These are phyloP conservation scores for Diospyros kaki DNA, from an alignment of 148 eudicot genomes.

Conservation along the genomic window DNA sequence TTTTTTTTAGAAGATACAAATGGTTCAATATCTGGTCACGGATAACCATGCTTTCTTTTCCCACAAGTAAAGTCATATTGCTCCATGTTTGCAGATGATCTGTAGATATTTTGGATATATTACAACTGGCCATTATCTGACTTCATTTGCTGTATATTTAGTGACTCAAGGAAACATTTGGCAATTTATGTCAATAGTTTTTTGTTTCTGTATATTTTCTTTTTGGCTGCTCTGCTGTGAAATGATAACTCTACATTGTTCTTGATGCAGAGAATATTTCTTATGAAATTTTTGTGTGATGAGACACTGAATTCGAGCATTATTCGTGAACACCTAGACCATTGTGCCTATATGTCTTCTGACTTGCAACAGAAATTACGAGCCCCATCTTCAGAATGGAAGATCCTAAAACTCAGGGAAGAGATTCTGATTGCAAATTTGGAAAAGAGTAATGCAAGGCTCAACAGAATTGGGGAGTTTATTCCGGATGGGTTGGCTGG, in stretches of 20 bases:
- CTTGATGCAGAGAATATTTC: conserved; percentile 45
- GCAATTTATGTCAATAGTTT: background rate
- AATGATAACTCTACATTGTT: background rate
- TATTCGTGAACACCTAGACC: conserved; percentile 45
- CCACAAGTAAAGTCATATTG: background rate
- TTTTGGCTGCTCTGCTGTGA: background rate
- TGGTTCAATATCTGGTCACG: background rate
- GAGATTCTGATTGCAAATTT: conserved; percentile 29
- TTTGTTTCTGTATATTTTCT: background rate
- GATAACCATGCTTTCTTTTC: background rate
- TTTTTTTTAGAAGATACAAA: background rate
- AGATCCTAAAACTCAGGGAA: conserved; percentile 30
- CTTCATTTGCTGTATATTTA: background rate
- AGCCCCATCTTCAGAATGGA: conserved; percentile 32
- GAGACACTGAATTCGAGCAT: conserved; percentile 36
- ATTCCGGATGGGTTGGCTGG: conserved; percentile 22
- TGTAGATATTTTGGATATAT: background rate
- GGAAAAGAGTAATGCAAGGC: conserved; percentile 16
- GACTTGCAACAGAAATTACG: conserved; percentile 51
- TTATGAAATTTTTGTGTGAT: conserved; percentile 47
- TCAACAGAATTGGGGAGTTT: conserved; percentile 19
- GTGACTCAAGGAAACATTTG: background rate
- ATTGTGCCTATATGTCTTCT: conserved; percentile 27
- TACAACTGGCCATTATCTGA: background rate
- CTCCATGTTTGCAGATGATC: background rate